These are phyloP conservation scores for Lecanicillium sp. DNA, from an alignment of 2,329 filamentous ascomycete genomes.

Conservation along the genomic window DNA sequence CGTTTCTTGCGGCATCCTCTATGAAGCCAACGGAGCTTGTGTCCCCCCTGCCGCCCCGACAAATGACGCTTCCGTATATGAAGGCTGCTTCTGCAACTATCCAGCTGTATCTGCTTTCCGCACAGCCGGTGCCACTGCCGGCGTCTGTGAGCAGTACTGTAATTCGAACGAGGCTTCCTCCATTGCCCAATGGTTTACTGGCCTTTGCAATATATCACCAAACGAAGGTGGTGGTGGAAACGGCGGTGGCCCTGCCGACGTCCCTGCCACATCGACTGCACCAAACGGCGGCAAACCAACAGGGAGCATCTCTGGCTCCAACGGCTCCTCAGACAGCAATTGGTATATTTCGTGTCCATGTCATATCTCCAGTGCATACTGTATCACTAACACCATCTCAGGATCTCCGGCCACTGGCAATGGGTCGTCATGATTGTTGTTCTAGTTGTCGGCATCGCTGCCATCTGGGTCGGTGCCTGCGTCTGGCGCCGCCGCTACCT, in stretches of 20 bases:
- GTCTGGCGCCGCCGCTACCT: constrained; percentile 68
- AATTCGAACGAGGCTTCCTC: constrained; percentile 37
- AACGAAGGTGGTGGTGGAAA: neutral
- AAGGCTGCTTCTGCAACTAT: constrained; percentile 67
- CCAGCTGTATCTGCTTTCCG: constrained; percentile 49
- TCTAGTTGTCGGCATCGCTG: constrained; percentile 58
- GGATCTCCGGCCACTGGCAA: constrained; percentile 62
- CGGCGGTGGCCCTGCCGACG: constrained; percentile 11
- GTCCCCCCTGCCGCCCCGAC: constrained; percentile 46
- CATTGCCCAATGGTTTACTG: constrained; percentile 63
- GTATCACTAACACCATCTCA: no score
- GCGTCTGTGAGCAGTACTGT: constrained; percentile 56
- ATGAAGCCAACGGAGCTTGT: constrained; percentile 65
- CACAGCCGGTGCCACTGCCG: constrained; percentile 35
- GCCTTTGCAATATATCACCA: constrained; percentile 47
- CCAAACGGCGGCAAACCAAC: constrained; percentile 3
- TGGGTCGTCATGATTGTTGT: constrained; percentile 80
- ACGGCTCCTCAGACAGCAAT: neutral
- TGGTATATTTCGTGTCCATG: neutral
- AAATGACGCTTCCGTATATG: constrained; percentile 44
- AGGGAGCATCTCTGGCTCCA: constrained; percentile 1
- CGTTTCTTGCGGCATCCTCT: constrained; percentile 48
- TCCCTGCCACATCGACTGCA: constrained; percentile 9
- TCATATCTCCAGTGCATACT: no score
- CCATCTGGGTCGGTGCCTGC: constrained; percentile 58